Evolutionary conservation across 352 stramenopile species (phyloP), one percentile per base, ranked within the genome.

Genomic region (Pythium coloratum): DNA sequence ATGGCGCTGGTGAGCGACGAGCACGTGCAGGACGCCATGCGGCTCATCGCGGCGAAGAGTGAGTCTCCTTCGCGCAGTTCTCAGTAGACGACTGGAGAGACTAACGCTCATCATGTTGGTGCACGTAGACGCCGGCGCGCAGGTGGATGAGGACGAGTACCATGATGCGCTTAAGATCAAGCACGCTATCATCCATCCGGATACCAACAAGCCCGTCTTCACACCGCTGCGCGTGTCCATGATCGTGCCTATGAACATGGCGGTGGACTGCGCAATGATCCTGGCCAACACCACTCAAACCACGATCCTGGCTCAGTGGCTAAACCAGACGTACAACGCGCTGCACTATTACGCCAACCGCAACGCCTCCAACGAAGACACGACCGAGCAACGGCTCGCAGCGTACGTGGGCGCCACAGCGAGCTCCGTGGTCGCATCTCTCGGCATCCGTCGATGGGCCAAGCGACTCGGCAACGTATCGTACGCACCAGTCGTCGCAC

Each of bases 291-390:
- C 81, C 36, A 89, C 84, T 10, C 55, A 66, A 50, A 80, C 83
- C 58, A 94, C 86, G 20, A 70, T 95, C 65, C 80, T 90, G 18
- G 84, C 84, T 33, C 88, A 96, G 62, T 94, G 83, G 86, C 82
- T 96, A 49, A 96, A 96, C 66, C 88, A 96, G 70, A 93, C 86
- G 46, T 96, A 96, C 80, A 96, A 96, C 62, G 88, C 88, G n/a
- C 71, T 95, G 59, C 88, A 96, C 72, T 96, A 96, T 72, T 94
- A 94, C 69, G 88, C 88, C 61, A 96, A 96, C 66, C 88, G 86
- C 62, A 96, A 96, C 58, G 84, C 84, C 9, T 91, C 81, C 28
- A 95, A 94, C 62, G 77, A 94, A 42, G 88, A 96, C 71, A 89
- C 86, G 62, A 69, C 81, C 7, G 64, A 83, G 70, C 83, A 93